A percentile compares a stretch with the other conserved stretches of the same genome.
Evolutionary conservation across 2,329 filamentous ascomycete genomes (phyloP).

Genomic region (Phoma sp.): DNA sequence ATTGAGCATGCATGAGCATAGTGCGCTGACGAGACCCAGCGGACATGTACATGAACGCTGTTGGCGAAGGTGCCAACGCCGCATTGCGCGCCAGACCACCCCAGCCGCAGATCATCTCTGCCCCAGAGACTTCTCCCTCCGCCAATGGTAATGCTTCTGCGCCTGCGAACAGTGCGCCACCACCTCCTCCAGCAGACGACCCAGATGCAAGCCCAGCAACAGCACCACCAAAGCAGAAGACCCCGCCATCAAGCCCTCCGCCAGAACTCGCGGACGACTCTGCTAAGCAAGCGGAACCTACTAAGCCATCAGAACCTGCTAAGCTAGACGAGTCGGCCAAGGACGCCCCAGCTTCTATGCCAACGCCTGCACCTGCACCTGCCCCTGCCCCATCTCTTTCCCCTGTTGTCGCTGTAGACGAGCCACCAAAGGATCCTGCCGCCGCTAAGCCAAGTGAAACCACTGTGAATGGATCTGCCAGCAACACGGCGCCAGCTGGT

Average conservation of each 20-base stretch:
- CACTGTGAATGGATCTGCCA: neutral
- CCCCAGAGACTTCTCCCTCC: neutral
- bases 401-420: constrained; percentile 4
- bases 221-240: constrained; percentile 23
- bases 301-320: neutral
- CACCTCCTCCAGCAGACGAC: constrained; percentile 20
- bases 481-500: neutral
- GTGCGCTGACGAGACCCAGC: neutral
- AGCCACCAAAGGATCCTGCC: neutral
- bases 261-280: constrained; percentile 3
- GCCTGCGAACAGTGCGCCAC: constrained; percentile 15
- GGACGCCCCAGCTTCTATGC: neutral
- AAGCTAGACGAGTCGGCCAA: neutral
- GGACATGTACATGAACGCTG: constrained; percentile 23
- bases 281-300: neutral
- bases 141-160: constrained; percentile 18
- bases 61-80: constrained; percentile 17
- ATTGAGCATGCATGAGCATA: neutral
- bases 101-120: constrained; percentile 9
- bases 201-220: constrained; percentile 28
- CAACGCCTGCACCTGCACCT: neutral
- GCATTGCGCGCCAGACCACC: constrained; percentile 13
- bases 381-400: neutral
- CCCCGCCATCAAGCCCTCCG: constrained; percentile 3
- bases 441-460: neutral